phyloP scores from a whole-genome alignment of 441 rosid genomes.

The Mallotus repandus region DNA sequence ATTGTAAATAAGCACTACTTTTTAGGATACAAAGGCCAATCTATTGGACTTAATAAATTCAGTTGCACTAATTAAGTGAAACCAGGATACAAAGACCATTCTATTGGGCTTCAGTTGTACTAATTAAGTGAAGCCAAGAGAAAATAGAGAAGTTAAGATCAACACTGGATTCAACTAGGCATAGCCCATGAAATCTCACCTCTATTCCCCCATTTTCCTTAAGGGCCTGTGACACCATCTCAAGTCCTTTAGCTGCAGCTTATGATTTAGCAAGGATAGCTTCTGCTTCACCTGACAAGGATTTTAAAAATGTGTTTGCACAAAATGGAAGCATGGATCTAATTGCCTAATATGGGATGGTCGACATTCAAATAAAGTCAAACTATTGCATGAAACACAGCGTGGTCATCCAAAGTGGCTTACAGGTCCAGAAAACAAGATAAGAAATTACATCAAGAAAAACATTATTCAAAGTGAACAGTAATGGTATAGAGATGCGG shows the following conservation, averaged over 20 bases:
- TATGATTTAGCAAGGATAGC: slow-evolving; percentile 83
- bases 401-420: not conserved
- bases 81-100: too few species aligned
- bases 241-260: slow-evolving; percentile 79
- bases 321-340: not conserved
- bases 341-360: not conserved
- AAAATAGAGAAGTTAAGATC: too few species aligned
- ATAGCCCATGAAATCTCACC: slow-evolving; percentile 36
- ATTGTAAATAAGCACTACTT: not conserved
- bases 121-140: too few species aligned
- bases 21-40: too few species aligned
- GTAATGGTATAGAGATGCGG: too few species aligned
- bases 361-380: not conserved
- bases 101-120: not conserved
- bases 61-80: too few species aligned
- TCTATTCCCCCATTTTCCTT: slow-evolving; percentile 80
- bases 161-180: too few species aligned
- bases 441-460: not conserved
- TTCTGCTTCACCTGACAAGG: slow-evolving; percentile 80
- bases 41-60: too few species aligned
- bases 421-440: not conserved
- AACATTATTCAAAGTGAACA: too few species aligned
- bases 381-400: not conserved
- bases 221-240: slow-evolving; percentile 62
- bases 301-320: not conserved